Evolutionary conservation across 2,329 filamentous ascomycete species (phyloP).

Genomic region (Fusarium luffae): DNA sequence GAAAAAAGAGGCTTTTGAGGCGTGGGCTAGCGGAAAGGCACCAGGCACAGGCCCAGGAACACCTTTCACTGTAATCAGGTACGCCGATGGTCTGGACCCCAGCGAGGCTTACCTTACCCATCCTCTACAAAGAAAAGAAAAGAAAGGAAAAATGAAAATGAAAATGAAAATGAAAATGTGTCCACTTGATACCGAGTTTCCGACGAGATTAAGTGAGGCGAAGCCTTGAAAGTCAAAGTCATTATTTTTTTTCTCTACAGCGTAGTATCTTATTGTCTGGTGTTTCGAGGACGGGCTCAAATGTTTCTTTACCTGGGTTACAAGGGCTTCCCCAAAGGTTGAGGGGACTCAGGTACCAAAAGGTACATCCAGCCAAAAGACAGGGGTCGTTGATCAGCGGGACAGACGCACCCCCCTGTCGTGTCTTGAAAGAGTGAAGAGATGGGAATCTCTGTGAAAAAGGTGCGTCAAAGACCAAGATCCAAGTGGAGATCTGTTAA

Average conservation of each 20-base stretch:
- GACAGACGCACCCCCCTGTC: slow-evolving; percentile 35
- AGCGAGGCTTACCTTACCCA: slow-evolving; percentile 12
- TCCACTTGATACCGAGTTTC: background rate
- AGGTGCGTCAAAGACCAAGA: slow-evolving; percentile 27
- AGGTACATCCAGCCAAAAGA: slow-evolving; percentile 23
- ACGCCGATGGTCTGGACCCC: slow-evolving; percentile 17
- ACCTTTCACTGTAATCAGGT: background rate
- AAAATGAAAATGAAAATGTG: slow-evolving; percentile 8
- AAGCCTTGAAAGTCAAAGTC: background rate
- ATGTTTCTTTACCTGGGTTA: slow-evolving; percentile 7
- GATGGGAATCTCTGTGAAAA: slow-evolving; percentile 31
- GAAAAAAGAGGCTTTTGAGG: slow-evolving; percentile 28
- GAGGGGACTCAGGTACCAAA: slow-evolving; percentile 27
- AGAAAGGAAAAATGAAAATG: background rate
- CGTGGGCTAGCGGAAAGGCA: slow-evolving; percentile 21
- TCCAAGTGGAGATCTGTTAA: slow-evolving; percentile 32
- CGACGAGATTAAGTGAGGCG: slow-evolving; percentile 6
- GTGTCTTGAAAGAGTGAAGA: slow-evolving; percentile 11
- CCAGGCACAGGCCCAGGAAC: slow-evolving; percentile 30
- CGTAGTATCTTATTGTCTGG: background rate
- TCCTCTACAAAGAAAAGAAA: background rate
- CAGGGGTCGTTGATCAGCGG: slow-evolving; percentile 38
- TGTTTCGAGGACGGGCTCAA: background rate
- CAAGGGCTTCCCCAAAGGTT: slow-evolving; percentile 2
- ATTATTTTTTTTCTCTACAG: background rate